Percentiles rank a stretch among this genome's conserved stretches.
These are phyloP conservation scores for Candida endomychidarum DNA, from an alignment of 805 yeast species.

Conservation along the genomic window DNA sequence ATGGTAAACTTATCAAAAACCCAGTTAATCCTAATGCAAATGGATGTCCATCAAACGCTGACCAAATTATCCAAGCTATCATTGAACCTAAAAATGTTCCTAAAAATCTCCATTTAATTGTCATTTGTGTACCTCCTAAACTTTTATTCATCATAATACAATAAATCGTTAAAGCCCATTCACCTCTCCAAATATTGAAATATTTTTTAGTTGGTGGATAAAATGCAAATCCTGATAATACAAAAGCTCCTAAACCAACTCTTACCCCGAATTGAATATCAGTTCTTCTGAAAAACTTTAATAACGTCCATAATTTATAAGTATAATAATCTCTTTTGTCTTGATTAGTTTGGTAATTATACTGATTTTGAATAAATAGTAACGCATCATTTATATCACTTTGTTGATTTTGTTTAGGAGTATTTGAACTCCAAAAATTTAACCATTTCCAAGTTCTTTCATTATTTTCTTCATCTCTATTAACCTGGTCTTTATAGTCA, in stretches of 20 bases:
- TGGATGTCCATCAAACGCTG: slow-evolving; percentile 53
- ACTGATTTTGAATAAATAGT: slow-evolving; percentile 28
- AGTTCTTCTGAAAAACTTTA: slow-evolving; percentile 54
- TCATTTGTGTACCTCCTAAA: slow-evolving; percentile 80
- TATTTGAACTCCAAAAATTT: slow-evolving; percentile 45
- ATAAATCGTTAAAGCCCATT: slow-evolving; percentile 82
- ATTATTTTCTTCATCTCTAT: slow-evolving; percentile 20
- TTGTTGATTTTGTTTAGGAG: no score
- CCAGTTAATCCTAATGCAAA: slow-evolving; percentile 51
- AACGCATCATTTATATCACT: slow-evolving; percentile 35
- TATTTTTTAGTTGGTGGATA: slow-evolving; percentile 50
- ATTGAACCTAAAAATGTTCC: slow-evolving; percentile 77
- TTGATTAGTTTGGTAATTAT: slow-evolving; percentile 9
- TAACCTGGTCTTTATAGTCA: slow-evolving; percentile 25
- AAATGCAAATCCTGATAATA: slow-evolving; percentile 67
- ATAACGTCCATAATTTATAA: slow-evolving; percentile 46
- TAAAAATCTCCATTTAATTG: slow-evolving; percentile 67
- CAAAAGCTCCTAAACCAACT: slow-evolving; percentile 75
- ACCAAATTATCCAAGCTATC: slow-evolving; percentile 62
- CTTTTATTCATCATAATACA: slow-evolving; percentile 84
- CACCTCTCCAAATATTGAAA: slow-evolving; percentile 71
- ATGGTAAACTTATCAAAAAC: slow-evolving; percentile 46
- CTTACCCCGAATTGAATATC: slow-evolving; percentile 79
- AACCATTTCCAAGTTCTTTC: slow-evolving; percentile 52
- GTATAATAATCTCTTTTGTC: slow-evolving; percentile 11